phyloP scores from a whole-genome alignment of 495 filamentous ascomycete genomes.

The Hypoxylon intermedium region DNA sequence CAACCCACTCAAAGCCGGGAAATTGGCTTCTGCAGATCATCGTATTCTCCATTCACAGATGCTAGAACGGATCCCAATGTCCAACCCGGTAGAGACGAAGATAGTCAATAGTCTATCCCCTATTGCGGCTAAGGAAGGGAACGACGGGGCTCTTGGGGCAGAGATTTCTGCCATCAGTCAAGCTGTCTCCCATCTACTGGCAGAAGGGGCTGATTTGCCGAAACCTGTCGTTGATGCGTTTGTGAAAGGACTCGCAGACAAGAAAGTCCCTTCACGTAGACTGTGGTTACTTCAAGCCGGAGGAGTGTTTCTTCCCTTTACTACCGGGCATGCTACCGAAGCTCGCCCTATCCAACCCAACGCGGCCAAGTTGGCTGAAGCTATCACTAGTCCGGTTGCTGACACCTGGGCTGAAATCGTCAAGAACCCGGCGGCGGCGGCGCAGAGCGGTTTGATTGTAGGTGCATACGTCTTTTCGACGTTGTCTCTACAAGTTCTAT shows the following conservation, averaged over 20 bases:
- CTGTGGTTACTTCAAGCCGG: conserved; percentile 80
- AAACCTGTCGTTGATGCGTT: conserved; percentile 73
- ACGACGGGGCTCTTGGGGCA: conserved; percentile 79
- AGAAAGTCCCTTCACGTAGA: conserved; percentile 76
- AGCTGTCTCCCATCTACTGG: conserved; percentile 65
- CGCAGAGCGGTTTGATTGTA: conserved; percentile 77
- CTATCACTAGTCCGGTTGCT: conserved; percentile 69
- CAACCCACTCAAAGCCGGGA: conserved; percentile 76
- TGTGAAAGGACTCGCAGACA: conserved; percentile 82
- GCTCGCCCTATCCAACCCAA: too few relatives aligned
- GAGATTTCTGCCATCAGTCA: conserved; percentile 72
- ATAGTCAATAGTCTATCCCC: conserved; percentile 70
- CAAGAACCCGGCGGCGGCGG: conserved; percentile 75
- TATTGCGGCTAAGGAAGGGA: conserved; percentile 78
- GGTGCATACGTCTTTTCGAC: conserved; percentile 77
- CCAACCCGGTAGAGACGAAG: conserved; percentile 64
- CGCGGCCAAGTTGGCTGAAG: conserved; percentile 62
- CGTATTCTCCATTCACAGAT: conserved; percentile 80
- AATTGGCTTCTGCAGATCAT: conserved; percentile 81
- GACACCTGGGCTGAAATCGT: conserved; percentile 77
- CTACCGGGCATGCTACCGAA: conserved; percentile 52
- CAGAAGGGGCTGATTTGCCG: conserved; percentile 63
- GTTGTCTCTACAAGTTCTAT: conserved; percentile 57
- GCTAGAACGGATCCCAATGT: conserved; percentile 66
- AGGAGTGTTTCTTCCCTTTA: conserved; percentile 69